Evolutionary conservation across 768 basidiomycete species (phyloP).

Genomic region (Roridomyces roridus): DNA sequence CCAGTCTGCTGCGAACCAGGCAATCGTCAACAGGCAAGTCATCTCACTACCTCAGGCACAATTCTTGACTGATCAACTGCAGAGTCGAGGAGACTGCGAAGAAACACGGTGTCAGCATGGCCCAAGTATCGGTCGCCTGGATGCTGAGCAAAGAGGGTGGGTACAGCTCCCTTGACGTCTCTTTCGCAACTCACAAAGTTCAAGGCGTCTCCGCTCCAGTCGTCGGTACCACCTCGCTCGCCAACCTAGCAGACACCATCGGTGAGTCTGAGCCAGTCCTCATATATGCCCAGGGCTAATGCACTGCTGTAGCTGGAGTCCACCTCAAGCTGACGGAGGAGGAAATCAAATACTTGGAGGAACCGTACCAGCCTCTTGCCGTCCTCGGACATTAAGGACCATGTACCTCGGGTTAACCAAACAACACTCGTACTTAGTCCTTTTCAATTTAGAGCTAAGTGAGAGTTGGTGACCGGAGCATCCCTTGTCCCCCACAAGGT

Average conservation of each 20-base stretch:
- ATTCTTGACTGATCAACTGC: neutral
- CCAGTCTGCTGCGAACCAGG: constrained; percentile 21
- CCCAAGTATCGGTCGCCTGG: constrained; percentile 64
- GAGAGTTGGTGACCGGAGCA: constrained; percentile 3
- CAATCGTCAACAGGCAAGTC: constrained; percentile 9
- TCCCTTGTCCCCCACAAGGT: neutral
- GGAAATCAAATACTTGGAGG: constrained; percentile 11
- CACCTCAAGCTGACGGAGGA: constrained; percentile 16
- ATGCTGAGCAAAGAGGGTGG: constrained; percentile 40
- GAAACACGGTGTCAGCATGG: constrained; percentile 59
- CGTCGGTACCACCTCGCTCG: constrained; percentile 56
- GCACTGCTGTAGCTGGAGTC: neutral
- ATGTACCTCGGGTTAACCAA: neutral
- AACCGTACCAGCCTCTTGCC: constrained; percentile 8
- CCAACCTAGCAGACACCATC: constrained; percentile 58
- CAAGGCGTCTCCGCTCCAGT: constrained; percentile 62
- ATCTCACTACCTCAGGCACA: neutral
- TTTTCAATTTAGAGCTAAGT: neutral
- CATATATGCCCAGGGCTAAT: neutral
- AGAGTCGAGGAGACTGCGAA: constrained; percentile 64
- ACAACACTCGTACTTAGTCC: neutral
- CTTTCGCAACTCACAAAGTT: no score
- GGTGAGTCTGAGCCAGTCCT: constrained; percentile 33
- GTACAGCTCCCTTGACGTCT: neutral
- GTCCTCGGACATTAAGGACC: constrained; percentile 7